Evolutionary conservation across 106 monocot genomes (phyloP).

Genomic region (Dioscorea dumetorum): DNA sequence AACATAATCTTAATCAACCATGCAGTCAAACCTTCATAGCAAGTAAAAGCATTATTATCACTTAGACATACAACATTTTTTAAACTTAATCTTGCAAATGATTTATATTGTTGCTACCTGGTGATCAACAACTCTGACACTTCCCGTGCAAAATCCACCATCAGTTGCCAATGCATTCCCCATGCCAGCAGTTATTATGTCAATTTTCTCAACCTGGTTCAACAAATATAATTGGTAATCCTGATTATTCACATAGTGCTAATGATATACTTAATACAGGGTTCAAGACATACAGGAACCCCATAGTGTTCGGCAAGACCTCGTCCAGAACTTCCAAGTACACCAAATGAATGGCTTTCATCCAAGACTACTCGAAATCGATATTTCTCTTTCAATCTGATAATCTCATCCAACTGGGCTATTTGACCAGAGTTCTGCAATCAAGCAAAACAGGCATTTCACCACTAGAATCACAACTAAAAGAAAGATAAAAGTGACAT

Average conservation of each 20-base stretch:
- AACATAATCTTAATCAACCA: too few species aligned
- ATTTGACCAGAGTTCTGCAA: conserved; percentile 95
- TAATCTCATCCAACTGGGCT: conserved; percentile 78
- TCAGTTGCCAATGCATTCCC: conserved; percentile 95
- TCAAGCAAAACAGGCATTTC: too few species aligned
- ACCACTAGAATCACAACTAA: too few species aligned
- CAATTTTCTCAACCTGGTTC: conserved; percentile 82
- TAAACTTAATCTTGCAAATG: too few species aligned
- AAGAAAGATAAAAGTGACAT: too few species aligned
- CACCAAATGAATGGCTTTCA: conserved; percentile 85
- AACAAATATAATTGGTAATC: background rate
- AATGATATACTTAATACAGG: background rate
- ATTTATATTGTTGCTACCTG: conserved; percentile 34
- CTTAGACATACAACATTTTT: background rate
- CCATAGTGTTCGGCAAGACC: conserved; percentile 82
- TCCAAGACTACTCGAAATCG: conserved; percentile 72
- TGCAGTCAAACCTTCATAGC: background rate
- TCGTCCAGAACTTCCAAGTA: conserved; percentile 80
- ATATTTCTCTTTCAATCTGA: conserved; percentile 86
- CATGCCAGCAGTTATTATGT: conserved; percentile 96
- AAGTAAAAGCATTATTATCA: background rate
- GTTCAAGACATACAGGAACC: conserved; percentile 38
- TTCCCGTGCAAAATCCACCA: conserved; percentile 97
- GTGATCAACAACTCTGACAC: conserved; percentile 90
- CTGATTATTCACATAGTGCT: background rate